Evolutionary conservation across 2,329 filamentous ascomycete genomes (phyloP).

Genomic region (Curvularia spicifera): DNA sequence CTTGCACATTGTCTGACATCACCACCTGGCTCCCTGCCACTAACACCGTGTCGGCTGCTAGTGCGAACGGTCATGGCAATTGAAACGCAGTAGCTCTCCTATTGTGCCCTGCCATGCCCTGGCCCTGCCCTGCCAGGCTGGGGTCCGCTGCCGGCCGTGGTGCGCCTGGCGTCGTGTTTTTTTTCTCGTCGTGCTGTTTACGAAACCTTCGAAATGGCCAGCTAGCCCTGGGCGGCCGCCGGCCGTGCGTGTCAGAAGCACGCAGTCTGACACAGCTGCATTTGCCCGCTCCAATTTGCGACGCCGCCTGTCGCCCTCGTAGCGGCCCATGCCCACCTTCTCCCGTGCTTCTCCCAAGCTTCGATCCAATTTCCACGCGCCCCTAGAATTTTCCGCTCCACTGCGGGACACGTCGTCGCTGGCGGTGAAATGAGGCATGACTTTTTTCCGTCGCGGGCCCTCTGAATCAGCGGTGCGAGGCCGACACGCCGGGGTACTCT

Average conservation of each 20-base stretch:
- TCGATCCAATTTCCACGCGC: constrained; percentile 42
- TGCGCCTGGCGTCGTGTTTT: constrained; percentile 22
- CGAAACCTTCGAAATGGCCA: constrained; percentile 29
- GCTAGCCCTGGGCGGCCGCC: constrained; percentile 19
- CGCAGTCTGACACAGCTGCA: constrained; percentile 37
- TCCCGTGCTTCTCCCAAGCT: constrained; percentile 49
- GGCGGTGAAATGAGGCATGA: constrained; percentile 38
- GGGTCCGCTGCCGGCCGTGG: constrained; percentile 16
- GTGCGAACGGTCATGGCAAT: constrained; percentile 39
- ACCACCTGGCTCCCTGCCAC: constrained; percentile 21
- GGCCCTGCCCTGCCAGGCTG: not conserved
- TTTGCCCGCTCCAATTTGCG: constrained; percentile 39
- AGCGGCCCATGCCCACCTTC: constrained; percentile 41
- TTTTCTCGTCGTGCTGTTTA: constrained; percentile 15
- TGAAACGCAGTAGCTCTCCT: constrained; percentile 45
- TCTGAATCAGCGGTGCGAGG: constrained; percentile 17
- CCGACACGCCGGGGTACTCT: constrained; percentile 10
- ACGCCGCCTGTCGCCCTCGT: constrained; percentile 27
- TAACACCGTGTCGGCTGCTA: constrained; percentile 20
- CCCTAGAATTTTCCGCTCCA: constrained; percentile 37
- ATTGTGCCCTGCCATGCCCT: constrained; percentile 13
- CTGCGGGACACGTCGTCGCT: constrained; percentile 26
- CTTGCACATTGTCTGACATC: constrained; percentile 43
- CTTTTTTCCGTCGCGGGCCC: constrained; percentile 22
- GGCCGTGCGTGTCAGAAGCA: constrained; percentile 29